Percentiles rank a stretch among this genome's conserved stretches.
phyloP scores from a whole-genome alignment of 1,139 yeast genomes.

The Yamadazyma mexicana region DNA sequence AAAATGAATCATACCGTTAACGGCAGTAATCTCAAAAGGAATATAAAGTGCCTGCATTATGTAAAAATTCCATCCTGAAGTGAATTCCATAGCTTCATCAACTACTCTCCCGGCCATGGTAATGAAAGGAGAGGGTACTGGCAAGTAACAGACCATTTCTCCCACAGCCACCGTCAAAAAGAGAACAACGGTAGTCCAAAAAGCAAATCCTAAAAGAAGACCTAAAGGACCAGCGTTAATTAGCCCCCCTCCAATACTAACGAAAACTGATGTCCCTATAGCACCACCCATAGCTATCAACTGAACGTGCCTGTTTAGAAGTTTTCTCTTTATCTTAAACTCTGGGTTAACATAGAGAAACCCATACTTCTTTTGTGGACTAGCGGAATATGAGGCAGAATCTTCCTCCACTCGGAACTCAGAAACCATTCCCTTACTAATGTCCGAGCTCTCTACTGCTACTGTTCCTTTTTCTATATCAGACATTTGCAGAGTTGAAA shows the following conservation, averaged over 20 bases:
- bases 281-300: slow-evolving; percentile 87
- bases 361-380: no score
- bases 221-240: slow-evolving; percentile 48
- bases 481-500: no score
- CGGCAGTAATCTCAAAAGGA: slow-evolving; percentile 79
- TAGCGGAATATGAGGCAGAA: no score
- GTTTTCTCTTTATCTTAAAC: slow-evolving; percentile 36
- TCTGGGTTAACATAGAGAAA: slow-evolving; percentile 5
- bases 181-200: slow-evolving; percentile 54
- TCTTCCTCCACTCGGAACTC: no score
- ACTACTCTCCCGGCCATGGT: slow-evolving; percentile 55
- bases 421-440: no score
- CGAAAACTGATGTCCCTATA: slow-evolving; percentile 60
- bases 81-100: slow-evolving; percentile 70
- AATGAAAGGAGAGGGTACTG: slow-evolving; percentile 62
- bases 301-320: slow-evolving; percentile 64
- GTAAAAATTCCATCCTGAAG: slow-evolving; percentile 83
- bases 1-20: slow-evolving; percentile 70
- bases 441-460: no score
- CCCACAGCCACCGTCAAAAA: slow-evolving; percentile 68
- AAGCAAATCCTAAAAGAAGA: slow-evolving; percentile 36
- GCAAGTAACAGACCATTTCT: slow-evolving; percentile 79
- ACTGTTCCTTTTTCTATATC: no score
- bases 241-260: slow-evolving; percentile 47
- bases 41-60: slow-evolving; percentile 70